Base-by-base conservation (phyloP, 2,329 filamentous ascomycete species). In the Trichoderma atrobrunneum region DNA sequence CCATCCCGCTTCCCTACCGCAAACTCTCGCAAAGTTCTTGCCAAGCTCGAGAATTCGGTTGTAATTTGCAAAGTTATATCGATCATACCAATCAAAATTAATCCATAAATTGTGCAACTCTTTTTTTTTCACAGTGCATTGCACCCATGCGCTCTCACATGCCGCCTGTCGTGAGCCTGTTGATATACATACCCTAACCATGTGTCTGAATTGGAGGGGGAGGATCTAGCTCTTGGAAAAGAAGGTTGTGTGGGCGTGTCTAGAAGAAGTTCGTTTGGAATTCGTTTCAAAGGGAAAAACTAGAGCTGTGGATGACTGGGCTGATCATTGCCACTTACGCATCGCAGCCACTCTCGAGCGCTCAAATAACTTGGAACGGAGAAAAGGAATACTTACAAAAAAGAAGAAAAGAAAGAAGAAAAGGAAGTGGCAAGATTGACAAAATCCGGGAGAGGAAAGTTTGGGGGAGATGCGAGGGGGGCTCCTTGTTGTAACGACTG, bases 31-130 rank as follows among this genome's bases (percentile, higher is more conserved):
- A 80, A 81, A 80, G 77, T 79, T 81, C 78, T 82, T 81, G 79
- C 79, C 79, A 79, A 78, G 80, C 76, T 82, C 82, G 81, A 84
- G 82, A 84, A 84, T 83, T 86, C 84, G 86, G 85, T 87, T 88
- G 86, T 88, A 87, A 85, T 85, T 86, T 84, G 82, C 85, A 85
- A 85, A 84, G 81, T 84, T 84, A 85, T 84, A 85, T 85, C 81
- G 82, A 80, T 83, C 82, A 83, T 85, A 83, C 81, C 82, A 87
- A 86, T 86, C 86, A 84, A 82, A 85, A 83, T 86, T 83, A 85
- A 82, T 87, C 79, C 76, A 78, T 81, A 78, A 81, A 79, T 75
- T 76, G 77, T 78, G 73, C 76, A 75, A 79, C 75, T 60, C 30
- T 78, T 39, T 74, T 77, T 75, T 77, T 76, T 71, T 74, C 73